phyloP scores from a whole-genome alignment of 2,329 filamentous ascomycete species.

The Trichophyton verrucosum region DNA sequence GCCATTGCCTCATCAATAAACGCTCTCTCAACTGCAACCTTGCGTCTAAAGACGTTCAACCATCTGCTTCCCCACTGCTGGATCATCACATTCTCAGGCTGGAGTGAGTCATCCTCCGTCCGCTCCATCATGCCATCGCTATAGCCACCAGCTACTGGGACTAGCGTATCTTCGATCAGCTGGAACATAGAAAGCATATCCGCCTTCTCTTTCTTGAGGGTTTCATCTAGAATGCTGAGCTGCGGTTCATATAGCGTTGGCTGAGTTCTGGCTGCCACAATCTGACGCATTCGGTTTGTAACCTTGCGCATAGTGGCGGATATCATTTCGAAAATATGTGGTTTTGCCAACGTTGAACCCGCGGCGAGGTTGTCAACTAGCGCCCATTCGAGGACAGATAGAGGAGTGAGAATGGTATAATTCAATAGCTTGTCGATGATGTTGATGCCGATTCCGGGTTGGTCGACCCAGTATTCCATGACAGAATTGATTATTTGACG shows the following conservation, averaged over 20 bases:
- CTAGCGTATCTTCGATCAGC: conserved; percentile 64
- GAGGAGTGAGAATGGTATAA: conserved; percentile 83
- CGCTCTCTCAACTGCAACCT: conserved; percentile 74
- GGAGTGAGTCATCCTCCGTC: conserved; percentile 39
- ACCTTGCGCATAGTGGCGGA: conserved; percentile 83
- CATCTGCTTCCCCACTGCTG: conserved; percentile 74
- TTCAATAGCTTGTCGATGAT: conserved; percentile 96
- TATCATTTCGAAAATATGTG: conserved; percentile 81
- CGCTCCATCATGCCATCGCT: conserved; percentile 65
- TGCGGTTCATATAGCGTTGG: conserved; percentile 43
- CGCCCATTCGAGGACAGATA: conserved; percentile 81
- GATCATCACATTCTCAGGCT: conserved; percentile 52
- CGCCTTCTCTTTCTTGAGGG: conserved; percentile 54
- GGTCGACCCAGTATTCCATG: conserved; percentile 83
- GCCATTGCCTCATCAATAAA: conserved; percentile 46
- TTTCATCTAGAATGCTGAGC: conserved; percentile 50
- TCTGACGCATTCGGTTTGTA: conserved; percentile 69
- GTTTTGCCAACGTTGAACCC: conserved; percentile 56
- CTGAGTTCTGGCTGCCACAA: conserved; percentile 52
- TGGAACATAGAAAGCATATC: conserved; percentile 70
- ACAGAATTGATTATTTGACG: conserved; percentile 83
- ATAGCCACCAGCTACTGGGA: conserved; percentile 57
- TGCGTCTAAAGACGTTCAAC: conserved; percentile 71
- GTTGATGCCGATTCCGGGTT: conserved; percentile 80
- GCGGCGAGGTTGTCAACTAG: conserved; percentile 54